A percentile compares a stretch with the other conserved stretches of the same genome.
phyloP scores from a whole-genome alignment of 306 rosid genomes.

The Senna siamea region DNA sequence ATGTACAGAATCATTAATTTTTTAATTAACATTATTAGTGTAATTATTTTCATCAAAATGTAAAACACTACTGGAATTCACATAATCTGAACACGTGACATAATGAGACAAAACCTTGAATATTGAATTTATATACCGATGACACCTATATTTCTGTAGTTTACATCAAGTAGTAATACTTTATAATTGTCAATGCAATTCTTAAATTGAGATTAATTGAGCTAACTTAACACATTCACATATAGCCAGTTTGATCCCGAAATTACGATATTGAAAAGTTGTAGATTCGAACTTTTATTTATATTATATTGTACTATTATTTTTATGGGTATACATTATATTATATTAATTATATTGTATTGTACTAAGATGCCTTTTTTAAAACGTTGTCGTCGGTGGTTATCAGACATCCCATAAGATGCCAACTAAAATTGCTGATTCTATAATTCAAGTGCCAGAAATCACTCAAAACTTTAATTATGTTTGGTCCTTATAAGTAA shows the following conservation, averaged over 20 bases:
- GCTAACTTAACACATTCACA: neutral
- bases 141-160: slow-evolving; percentile 12
- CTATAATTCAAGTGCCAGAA: slow-evolving; percentile 1
- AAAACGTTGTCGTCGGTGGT: neutral
- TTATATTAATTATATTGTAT: neutral
- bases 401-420: neutral
- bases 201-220: slow-evolving; percentile 10
- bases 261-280: slow-evolving; percentile 15
- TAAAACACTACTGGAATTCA: too few species aligned
- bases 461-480: neutral
- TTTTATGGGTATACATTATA: too few species aligned
- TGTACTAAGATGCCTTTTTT: neutral
- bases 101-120: slow-evolving; percentile 6
- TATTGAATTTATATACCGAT: slow-evolving; percentile 24
- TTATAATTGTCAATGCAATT: neutral
- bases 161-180: neutral
- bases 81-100: slow-evolving; percentile 20
- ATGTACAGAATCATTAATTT: too few species aligned
- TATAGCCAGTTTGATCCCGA: slow-evolving; percentile 37
- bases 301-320: too few species aligned
- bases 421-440: slow-evolving; percentile 21
- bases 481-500: slow-evolving; percentile 9
- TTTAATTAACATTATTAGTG: too few species aligned
- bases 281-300: neutral
- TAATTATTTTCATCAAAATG: too few species aligned